A percentile compares a stretch with the other conserved stretches of the same genome.
Evolutionary conservation across 2,329 filamentous ascomycete species (phyloP).

Genomic region (Aspergillus caelatus): DNA sequence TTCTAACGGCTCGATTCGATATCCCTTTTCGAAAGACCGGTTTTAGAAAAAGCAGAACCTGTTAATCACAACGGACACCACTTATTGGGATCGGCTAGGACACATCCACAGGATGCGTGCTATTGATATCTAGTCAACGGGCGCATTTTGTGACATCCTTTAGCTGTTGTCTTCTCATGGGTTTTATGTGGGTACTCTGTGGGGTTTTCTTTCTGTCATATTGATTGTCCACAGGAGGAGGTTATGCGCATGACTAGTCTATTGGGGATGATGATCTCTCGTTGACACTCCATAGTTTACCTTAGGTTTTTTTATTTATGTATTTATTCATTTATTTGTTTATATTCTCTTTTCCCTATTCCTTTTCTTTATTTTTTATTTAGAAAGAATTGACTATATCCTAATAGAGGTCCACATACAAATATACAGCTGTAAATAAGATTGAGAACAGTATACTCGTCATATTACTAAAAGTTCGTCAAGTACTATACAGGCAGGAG

Average conservation of each 20-base stretch:
- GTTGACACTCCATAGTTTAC: not conserved
- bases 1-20: too few species aligned
- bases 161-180: not conserved
- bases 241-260: not conserved
- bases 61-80: not conserved
- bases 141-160: not conserved
- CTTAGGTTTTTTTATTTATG: too few species aligned
- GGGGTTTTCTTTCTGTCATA: not conserved
- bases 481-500: conserved; percentile 16
- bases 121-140: too few species aligned
- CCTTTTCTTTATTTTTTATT: not conserved
- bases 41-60: not conserved
- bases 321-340: too few species aligned
- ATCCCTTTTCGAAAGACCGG: not conserved
- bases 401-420: not conserved
- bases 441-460: not conserved
- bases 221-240: not conserved
- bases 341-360: too few species aligned
- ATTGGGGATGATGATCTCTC: not conserved
- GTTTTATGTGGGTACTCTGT: not conserved
- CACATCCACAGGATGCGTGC: not conserved
- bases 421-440: not conserved
- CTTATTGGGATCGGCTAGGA: conserved; percentile 8
- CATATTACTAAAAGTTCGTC: conserved; percentile 4
- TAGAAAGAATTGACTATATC: too few species aligned